phyloP scores from a whole-genome alignment of 2,329 filamentous ascomycete genomes.

The Leptoxyphium fumago region DNA sequence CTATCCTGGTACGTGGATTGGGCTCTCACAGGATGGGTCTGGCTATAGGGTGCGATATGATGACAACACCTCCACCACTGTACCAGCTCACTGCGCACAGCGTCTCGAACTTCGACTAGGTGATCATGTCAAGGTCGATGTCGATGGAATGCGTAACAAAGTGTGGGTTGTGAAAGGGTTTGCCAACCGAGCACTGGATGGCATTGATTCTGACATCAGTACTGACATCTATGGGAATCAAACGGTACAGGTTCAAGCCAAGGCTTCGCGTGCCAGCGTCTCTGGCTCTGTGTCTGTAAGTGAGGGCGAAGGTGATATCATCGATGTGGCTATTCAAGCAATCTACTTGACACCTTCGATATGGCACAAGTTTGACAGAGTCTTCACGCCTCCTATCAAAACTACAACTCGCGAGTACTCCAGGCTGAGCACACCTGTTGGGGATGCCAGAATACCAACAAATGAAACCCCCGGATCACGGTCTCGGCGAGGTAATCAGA shows the following conservation, averaged over 20 bases:
- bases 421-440: constrained; percentile 12
- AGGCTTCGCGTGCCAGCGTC: constrained; percentile 19
- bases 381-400: not conserved
- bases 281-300: constrained; percentile 13
- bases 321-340: constrained; percentile 25
- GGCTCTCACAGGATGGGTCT: constrained; percentile 24
- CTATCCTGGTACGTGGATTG: constrained; percentile 46
- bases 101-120: constrained; percentile 28
- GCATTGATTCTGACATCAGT: constrained; percentile 11
- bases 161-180: constrained; percentile 31
- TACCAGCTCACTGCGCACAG: constrained; percentile 26
- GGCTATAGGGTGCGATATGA: constrained; percentile 35
- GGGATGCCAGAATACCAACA: constrained; percentile 18
- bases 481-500: constrained; percentile 22
- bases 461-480: constrained; percentile 35
- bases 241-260: constrained; percentile 26
- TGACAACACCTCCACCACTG: constrained; percentile 27
- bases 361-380: constrained; percentile 22
- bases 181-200: constrained; percentile 13
- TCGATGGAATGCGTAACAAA: constrained; percentile 28
- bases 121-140: constrained; percentile 34
- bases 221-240: constrained; percentile 29
- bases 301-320: constrained; percentile 12
- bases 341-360: constrained; percentile 31
- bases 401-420: not conserved